phyloP scores from a whole-genome alignment of 352 stramenopile genomes.

The Globisporangium megalacanthum region DNA sequence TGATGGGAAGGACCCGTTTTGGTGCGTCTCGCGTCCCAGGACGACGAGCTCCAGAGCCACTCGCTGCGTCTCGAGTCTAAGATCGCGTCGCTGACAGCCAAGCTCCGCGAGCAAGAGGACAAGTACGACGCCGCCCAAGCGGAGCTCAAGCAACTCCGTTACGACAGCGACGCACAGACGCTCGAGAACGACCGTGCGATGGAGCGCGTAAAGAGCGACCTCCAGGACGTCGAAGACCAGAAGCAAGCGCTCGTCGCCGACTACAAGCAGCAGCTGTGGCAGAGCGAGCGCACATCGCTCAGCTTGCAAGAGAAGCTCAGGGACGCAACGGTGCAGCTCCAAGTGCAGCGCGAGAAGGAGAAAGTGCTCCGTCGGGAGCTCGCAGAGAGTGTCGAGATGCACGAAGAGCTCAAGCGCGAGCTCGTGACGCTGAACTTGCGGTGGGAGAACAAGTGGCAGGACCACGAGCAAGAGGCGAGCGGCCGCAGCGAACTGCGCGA shows the following conservation, averaged over 20 bases:
- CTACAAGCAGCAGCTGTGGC: constrained; percentile 52
- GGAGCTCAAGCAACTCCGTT: constrained; percentile 57
- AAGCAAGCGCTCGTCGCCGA: constrained; percentile 31
- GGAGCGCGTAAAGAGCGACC: constrained; percentile 33
- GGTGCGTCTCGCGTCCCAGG: constrained; percentile 4
- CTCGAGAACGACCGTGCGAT: constrained; percentile 59
- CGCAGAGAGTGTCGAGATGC: constrained; percentile 39
- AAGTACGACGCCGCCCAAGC: constrained; percentile 36
- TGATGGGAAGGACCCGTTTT: no score
- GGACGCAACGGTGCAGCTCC: constrained; percentile 32
- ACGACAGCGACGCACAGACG: constrained; percentile 53
- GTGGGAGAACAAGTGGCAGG: constrained; percentile 66
- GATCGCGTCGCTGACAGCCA: constrained; percentile 33
- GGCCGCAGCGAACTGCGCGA: constrained; percentile 38
- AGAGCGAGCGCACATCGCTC: constrained; percentile 32
- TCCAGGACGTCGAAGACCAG: constrained; percentile 59
- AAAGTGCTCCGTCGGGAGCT: constrained; percentile 55
- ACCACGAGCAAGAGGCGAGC: constrained; percentile 50
- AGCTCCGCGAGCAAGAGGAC: constrained; percentile 49
- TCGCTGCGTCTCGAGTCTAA: constrained; percentile 29
- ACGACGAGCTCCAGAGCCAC: constrained; percentile 24
- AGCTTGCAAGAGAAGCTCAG: constrained; percentile 46
- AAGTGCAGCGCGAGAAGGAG: constrained; percentile 57
- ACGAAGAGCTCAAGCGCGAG: constrained; percentile 63
- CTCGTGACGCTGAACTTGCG: constrained; percentile 54